Evolutionary conservation across 768 basidiomycete species (phyloP), one percentile per base, ranked within the genome.

Genomic region (Leccinum broughii): DNA sequence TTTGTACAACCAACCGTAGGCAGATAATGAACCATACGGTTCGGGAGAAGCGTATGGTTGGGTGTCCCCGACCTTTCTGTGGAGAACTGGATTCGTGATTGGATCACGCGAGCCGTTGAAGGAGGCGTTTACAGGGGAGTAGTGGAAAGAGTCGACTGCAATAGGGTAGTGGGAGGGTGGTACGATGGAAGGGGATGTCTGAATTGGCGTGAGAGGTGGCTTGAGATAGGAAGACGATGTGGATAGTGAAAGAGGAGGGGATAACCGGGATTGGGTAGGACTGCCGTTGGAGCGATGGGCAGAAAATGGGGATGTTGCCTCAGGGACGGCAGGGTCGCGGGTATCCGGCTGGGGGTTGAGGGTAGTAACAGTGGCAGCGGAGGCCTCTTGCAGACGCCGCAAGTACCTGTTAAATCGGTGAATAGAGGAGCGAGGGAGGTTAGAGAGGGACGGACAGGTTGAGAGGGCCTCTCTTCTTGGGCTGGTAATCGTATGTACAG

Each of bases 401-500:
- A 93, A 77, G 72, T 93, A 93, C 59, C 89, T 93, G 63, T 28
- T 24, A 20, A 48, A 20, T 41, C 3, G 22, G 28, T 62, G 50
- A 63, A 53, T 20, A 20, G 11, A 39, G 7, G 24, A 1, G 26
- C 4, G 22, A 4, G 13, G 3, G 30, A 41, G 48, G 32, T 35
- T 37, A 20, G 24, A 28, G 50, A 57, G 48, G 9, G 30, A 70
- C 86, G 75, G 75, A 95, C 90, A 94, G 80, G 74, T 95, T 95
- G 2, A 93, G 94, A 3, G 94, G 94, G 0, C 94, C 94, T 58
- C 94, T 80, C 75, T 95, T 95, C 80, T 94, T 94, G 20, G 94
- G 94, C 71, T 92, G 90, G 72, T 95, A 95, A 70, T 93, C 90
- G 66, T 95, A 96, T 1, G 90, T 93, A 73, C 94, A 95, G 6